These are phyloP conservation scores for Cyclotella cryptica DNA, from an alignment of 108 stramenopile genomes.

Conservation along the genomic window DNA sequence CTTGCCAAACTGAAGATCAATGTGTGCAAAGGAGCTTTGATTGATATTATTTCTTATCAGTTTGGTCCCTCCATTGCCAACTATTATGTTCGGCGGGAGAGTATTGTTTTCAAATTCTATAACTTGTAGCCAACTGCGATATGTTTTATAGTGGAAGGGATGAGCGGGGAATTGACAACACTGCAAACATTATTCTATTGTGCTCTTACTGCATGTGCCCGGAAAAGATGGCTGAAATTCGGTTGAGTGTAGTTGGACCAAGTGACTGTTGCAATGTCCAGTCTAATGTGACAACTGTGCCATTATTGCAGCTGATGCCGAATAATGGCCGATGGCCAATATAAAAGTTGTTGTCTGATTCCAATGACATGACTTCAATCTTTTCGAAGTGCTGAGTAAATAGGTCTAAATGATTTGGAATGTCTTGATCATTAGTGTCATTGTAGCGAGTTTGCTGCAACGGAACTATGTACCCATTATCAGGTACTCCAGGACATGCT, in stretches of 20 bases:
- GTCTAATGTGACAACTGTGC: slow-evolving; percentile 12
- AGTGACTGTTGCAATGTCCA: slow-evolving; percentile 42
- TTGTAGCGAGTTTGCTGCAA: slow-evolving; percentile 7
- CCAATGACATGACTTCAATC: slow-evolving; percentile 13
- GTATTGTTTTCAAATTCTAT: slow-evolving; percentile 23
- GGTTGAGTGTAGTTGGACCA: slow-evolving; percentile 22
- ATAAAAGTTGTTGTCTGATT: slow-evolving; percentile 23
- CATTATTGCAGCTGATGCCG: slow-evolving; percentile 30
- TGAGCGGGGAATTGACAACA: not conserved
- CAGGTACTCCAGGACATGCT: slow-evolving; percentile 11
- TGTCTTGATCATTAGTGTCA: slow-evolving; percentile 7
- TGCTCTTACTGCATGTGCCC: slow-evolving; percentile 26
- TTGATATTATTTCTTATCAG: slow-evolving; percentile 28
- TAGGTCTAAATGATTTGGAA: slow-evolving; percentile 7
- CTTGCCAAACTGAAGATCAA: slow-evolving; percentile 16
- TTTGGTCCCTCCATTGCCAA: slow-evolving; percentile 37
- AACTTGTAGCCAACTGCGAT: slow-evolving; percentile 19
- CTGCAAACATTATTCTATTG: not conserved
- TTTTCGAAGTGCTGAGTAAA: slow-evolving; percentile 9
- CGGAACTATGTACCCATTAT: slow-evolving; percentile 7
- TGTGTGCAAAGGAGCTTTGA: slow-evolving; percentile 18
- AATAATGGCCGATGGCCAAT: slow-evolving; percentile 35
- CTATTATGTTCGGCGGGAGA: slow-evolving; percentile 26
- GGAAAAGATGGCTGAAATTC: slow-evolving; percentile 24
- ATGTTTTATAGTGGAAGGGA: not conserved